A percentile compares a stretch with the other conserved stretches of the same genome.
These are phyloP conservation scores for Alternaria gaisen DNA, from an alignment of 2,329 filamentous ascomycete species.

Conservation along the genomic window DNA sequence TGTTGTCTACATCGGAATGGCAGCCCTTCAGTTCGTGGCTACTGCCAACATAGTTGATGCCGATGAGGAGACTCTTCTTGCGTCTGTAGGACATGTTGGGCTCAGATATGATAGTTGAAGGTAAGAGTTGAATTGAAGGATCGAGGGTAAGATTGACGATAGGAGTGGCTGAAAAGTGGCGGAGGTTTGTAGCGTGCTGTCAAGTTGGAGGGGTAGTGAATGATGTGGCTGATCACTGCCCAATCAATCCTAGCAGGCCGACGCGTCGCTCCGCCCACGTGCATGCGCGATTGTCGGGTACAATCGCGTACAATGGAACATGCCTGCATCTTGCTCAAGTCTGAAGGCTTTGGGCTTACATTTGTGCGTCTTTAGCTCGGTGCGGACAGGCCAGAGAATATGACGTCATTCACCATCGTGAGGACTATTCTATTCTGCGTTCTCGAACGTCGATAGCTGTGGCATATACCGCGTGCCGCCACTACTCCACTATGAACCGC, in stretches of 20 bases:
- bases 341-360: not conserved
- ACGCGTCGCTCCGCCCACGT: constrained; percentile 14
- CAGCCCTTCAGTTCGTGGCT: constrained; percentile 59
- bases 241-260: constrained; percentile 19
- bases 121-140: not conserved
- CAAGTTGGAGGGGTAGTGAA: constrained; percentile 36
- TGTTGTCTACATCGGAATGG: constrained; percentile 60
- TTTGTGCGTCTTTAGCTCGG: not conserved
- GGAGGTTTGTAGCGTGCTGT: not conserved
- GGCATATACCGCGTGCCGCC: not conserved
- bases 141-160: not conserved
- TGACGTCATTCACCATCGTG: constrained; percentile 13
- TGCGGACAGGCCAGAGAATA: not conserved
- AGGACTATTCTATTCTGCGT: not conserved
- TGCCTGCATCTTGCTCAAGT: not conserved
- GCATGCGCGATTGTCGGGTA: constrained; percentile 3
- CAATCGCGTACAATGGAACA: not conserved
- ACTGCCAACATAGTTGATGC: constrained; percentile 61
- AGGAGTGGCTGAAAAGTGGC: constrained; percentile 4
- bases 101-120: not conserved
- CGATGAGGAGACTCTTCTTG: constrained; percentile 62
- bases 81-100: constrained; percentile 31
- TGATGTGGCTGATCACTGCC: constrained; percentile 25
- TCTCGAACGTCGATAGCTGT: not conserved
- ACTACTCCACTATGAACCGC: constrained; percentile 23